Conservation (phyloP, 2,329 filamentous ascomycete genomes). For the Paraphaeosphaeria sporulosa region DNA sequence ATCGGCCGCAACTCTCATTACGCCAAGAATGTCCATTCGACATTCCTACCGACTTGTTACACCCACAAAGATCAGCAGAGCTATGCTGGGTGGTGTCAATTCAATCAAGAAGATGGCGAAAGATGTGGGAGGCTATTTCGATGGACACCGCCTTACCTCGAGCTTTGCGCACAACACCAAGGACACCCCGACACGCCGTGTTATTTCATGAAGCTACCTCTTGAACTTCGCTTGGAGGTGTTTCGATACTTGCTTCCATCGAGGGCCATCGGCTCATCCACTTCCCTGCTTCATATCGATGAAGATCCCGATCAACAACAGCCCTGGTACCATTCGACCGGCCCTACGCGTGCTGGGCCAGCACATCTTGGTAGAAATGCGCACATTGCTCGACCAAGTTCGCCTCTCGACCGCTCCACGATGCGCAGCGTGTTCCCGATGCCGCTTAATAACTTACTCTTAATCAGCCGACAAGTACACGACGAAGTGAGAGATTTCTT, state of each 20-base stretch:
- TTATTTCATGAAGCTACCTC: slow-evolving; percentile 41
- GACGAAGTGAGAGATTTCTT: slow-evolving; percentile 39
- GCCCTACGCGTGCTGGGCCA: not conserved
- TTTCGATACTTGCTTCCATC: slow-evolving; percentile 41
- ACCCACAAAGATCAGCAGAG: slow-evolving; percentile 38
- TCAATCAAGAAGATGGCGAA: slow-evolving; percentile 24
- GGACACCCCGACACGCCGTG: slow-evolving; percentile 38
- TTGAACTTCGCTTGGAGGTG: slow-evolving; percentile 41
- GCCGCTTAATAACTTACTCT: slow-evolving; percentile 30
- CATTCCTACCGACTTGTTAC: slow-evolving; percentile 38
- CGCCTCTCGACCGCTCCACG: slow-evolving; percentile 4
- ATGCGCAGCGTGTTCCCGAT: slow-evolving; percentile 25
- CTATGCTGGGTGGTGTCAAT: slow-evolving; percentile 38
- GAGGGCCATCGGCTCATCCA: slow-evolving; percentile 35
- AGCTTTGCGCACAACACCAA: slow-evolving; percentile 39
- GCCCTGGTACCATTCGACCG: slow-evolving; percentile 5
- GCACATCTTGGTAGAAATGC: not conserved
- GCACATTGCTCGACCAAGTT: not conserved
- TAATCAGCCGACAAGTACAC: slow-evolving; percentile 37
- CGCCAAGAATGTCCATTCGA: slow-evolving; percentile 19
- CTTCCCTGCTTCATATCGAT: slow-evolving; percentile 19
- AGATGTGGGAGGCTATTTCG: slow-evolving; percentile 35
- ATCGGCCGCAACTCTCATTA: slow-evolving; percentile 34
- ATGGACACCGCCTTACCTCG: slow-evolving; percentile 40
- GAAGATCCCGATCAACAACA: slow-evolving; percentile 6